Conservation (phyloP, 2,329 filamentous ascomycete genomes). For the Ceratocystis ficicola region DNA sequence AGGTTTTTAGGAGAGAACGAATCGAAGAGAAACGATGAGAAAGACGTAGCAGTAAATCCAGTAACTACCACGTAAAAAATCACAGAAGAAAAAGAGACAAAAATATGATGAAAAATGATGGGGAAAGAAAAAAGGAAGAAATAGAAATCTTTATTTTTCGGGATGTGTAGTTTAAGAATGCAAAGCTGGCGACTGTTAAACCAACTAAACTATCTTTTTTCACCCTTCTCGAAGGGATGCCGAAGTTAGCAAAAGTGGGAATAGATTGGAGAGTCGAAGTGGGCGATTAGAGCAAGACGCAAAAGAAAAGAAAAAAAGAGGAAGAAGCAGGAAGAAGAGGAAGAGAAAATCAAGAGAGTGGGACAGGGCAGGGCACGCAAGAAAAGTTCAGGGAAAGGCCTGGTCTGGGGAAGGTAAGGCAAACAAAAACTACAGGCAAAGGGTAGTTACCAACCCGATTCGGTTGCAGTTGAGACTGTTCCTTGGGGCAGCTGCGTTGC, state of each 20-base stretch:
- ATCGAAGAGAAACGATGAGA: slow-evolving; percentile 14
- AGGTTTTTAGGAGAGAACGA: slow-evolving; percentile 18
- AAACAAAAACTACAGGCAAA: not conserved
- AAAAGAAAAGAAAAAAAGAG: slow-evolving; percentile 7
- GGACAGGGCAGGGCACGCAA: slow-evolving; percentile 6
- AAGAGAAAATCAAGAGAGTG: slow-evolving; percentile 1
- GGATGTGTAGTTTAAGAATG: not conserved
- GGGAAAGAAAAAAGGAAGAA: slow-evolving; percentile 27
- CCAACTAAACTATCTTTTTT: slow-evolving; percentile 5
- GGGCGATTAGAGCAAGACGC: not conserved
- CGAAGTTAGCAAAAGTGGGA: not conserved
- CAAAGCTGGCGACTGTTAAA: slow-evolving; percentile 6
- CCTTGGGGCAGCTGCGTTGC: not conserved
- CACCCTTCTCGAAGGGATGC: not conserved
- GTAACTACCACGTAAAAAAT: slow-evolving; percentile 18
- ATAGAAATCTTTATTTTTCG: slow-evolving; percentile 14
- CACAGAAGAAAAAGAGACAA: slow-evolving; percentile 24
- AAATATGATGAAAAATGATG: slow-evolving; percentile 24
- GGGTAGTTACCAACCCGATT: not conserved
- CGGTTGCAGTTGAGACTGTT: not conserved
- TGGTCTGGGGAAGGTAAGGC: slow-evolving; percentile 2
- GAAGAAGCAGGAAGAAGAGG: not conserved
- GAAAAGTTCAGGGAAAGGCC: not conserved
- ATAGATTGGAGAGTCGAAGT: not conserved
- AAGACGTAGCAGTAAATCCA: slow-evolving; percentile 20